These are phyloP conservation scores for Ophiocordyceps unilateralis DNA, from an alignment of 2,329 filamentous ascomycete species.

Conservation along the genomic window DNA sequence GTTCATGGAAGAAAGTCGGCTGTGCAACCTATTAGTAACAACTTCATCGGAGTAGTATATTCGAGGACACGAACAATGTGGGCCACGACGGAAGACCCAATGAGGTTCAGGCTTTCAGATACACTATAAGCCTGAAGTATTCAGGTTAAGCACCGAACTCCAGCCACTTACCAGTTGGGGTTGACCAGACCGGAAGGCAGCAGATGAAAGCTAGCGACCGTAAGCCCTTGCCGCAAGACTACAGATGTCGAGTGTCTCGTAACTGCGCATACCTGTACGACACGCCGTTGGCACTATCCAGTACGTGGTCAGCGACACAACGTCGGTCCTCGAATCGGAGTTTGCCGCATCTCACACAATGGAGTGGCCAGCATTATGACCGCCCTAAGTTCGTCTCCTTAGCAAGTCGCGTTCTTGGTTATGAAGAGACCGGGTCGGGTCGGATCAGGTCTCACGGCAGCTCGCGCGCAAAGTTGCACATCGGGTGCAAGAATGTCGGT, in stretches of 20 bases:
- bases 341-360: conserved; percentile 5
- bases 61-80: conserved; percentile 20
- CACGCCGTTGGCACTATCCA: conserved; percentile 12
- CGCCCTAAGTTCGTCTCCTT: conserved; percentile 8
- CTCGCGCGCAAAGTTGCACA: conserved; percentile 15
- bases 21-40: not conserved
- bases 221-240: conserved; percentile 5
- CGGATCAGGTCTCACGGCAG: conserved; percentile 11
- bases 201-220: conserved; percentile 36
- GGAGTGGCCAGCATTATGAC: conserved; percentile 12
- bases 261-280: conserved; percentile 18
- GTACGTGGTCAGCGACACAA: not conserved
- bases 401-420: not conserved
- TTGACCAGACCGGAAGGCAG: conserved; percentile 56
- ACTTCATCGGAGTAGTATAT: too few species aligned
- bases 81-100: conserved; percentile 53
- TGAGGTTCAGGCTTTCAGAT: conserved; percentile 41
- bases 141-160: not conserved
- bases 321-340: not conserved
- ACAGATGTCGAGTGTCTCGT: conserved; percentile 1
- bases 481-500: conserved; percentile 15
- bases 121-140: not conserved
- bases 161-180: conserved; percentile 26
- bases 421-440: too few species aligned
- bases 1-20: conserved; percentile 23